These are phyloP conservation scores for Nigrospora sphaerica DNA, from an alignment of 2,329 filamentous ascomycete species.

Conservation along the genomic window DNA sequence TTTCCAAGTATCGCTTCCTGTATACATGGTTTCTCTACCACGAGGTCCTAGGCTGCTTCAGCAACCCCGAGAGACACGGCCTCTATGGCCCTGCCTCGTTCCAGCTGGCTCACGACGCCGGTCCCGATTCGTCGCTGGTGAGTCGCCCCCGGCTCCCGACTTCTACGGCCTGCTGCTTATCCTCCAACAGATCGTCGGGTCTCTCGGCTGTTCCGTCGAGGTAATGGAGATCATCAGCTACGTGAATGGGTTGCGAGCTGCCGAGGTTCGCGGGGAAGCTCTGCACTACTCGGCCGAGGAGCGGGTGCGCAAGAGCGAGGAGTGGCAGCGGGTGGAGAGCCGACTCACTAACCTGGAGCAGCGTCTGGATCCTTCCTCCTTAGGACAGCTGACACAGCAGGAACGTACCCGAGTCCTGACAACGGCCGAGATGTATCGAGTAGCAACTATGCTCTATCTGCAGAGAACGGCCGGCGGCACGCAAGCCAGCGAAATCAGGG, in stretches of 20 bases:
- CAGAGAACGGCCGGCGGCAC: conserved; percentile 19
- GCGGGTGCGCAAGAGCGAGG: conserved; percentile 16
- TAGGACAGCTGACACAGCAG: conserved; percentile 18
- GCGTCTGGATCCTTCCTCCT: conserved; percentile 18
- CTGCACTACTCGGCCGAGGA: conserved; percentile 15
- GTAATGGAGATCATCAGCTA: conserved; percentile 35
- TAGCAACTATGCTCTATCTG: conserved; percentile 37
- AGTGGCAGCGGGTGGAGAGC: conserved; percentile 17
- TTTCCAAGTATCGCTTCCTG: conserved; percentile 28
- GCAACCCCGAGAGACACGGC: conserved; percentile 22
- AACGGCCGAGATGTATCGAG: conserved; percentile 44
- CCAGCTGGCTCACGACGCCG: conserved; percentile 3
- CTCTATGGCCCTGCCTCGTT: conserved; percentile 17
- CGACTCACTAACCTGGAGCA: conserved; percentile 18
- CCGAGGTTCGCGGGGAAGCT: conserved; percentile 20
- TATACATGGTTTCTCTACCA: conserved; percentile 41
- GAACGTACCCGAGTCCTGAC: conserved; percentile 23
- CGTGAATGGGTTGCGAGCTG: conserved; percentile 27
- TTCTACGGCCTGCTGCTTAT: conserved; percentile 3
- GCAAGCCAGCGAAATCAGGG: conserved; percentile 16
- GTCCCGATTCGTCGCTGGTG: background rate
- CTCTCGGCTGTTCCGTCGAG: conserved; percentile 38
- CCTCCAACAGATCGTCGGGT: conserved; percentile 33
- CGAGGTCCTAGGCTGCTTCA: conserved; percentile 36
- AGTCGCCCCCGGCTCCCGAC: background rate